These are phyloP conservation scores for Quillaja saponaria DNA, from an alignment of 306 rosid species.

Conservation along the genomic window DNA sequence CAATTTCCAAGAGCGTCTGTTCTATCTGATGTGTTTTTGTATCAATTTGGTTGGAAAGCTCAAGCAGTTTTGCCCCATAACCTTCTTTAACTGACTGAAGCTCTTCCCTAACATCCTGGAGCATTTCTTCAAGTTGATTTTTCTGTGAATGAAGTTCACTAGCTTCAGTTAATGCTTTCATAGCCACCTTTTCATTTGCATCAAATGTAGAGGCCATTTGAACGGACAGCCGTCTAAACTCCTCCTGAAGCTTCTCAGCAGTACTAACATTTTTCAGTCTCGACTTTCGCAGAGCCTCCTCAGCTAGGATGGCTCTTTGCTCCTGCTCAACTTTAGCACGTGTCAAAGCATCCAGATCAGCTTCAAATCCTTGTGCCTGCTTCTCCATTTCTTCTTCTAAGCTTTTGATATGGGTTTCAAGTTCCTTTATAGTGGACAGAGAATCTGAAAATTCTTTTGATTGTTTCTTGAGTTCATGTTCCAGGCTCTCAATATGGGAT, in stretches of 20 bases:
- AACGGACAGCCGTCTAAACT: conserved; percentile 68
- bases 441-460: conserved; percentile 71
- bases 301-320: conserved; percentile 87
- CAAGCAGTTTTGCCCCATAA: conserved; percentile 47
- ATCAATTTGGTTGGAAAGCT: conserved; percentile 55
- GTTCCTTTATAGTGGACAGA: conserved; percentile 63
- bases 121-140: conserved; percentile 55
- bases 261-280: conserved; percentile 66
- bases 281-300: conserved; percentile 72
- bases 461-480: conserved; percentile 66
- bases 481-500: conserved; percentile 60
- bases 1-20: conserved; percentile 58
- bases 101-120: conserved; percentile 56
- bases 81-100: conserved; percentile 50
- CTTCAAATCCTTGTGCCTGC: conserved; percentile 65
- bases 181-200: conserved; percentile 82
- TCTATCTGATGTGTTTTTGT: conserved; percentile 51
- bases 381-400: conserved; percentile 78
- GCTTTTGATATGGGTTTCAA: conserved; percentile 57
- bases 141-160: conserved; percentile 62
- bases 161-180: conserved; percentile 72
- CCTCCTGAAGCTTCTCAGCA: conserved; percentile 93
- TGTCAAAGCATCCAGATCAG: conserved; percentile 68
- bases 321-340: conserved; percentile 78
- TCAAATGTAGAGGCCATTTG: conserved; percentile 84